phyloP scores from a whole-genome alignment of 2,329 filamentous ascomycete species.

The Fusarium odoratissimum region DNA sequence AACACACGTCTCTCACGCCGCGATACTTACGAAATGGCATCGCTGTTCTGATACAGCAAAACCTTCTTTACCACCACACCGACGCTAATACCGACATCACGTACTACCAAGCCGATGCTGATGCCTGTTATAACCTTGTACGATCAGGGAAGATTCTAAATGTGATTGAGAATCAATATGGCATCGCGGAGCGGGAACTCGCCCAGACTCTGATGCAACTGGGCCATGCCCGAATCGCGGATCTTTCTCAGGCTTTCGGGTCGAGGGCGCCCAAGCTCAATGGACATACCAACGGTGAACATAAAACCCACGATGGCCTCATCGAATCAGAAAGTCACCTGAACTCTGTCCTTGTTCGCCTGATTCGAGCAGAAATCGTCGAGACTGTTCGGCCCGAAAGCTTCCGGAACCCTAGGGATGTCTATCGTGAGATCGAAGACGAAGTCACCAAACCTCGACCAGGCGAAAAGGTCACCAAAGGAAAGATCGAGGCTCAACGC shows the following conservation, averaged over 20 bases:
- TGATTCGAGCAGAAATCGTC: slow-evolving; percentile 75
- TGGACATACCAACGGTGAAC: slow-evolving; percentile 50
- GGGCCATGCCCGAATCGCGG: slow-evolving; percentile 79
- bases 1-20: slow-evolving; percentile 77
- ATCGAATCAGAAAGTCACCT: slow-evolving; percentile 61
- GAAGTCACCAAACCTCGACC: slow-evolving; percentile 65
- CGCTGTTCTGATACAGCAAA: slow-evolving; percentile 87
- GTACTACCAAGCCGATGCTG: slow-evolving; percentile 85
- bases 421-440: slow-evolving; percentile 70
- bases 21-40: slow-evolving; percentile 84
- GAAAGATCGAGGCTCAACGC: slow-evolving; percentile 71
- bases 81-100: slow-evolving; percentile 71
- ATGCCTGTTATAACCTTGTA: slow-evolving; percentile 83
- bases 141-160: slow-evolving; percentile 85
- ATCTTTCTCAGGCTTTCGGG: slow-evolving; percentile 73
- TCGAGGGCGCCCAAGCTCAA: slow-evolving; percentile 52
- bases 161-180: slow-evolving; percentile 78
- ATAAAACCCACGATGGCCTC: slow-evolving; percentile 48
- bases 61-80: slow-evolving; percentile 81
- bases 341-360: slow-evolving; percentile 62
- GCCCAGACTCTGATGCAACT: slow-evolving; percentile 80
- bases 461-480: slow-evolving; percentile 65
- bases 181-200: slow-evolving; percentile 77
- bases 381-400: slow-evolving; percentile 69
- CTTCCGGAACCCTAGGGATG: slow-evolving; percentile 71